A percentile compares a stretch with the other conserved stretches of the same genome.
phyloP scores from a whole-genome alignment of 352 stramenopile genomes.

The Plasmopara viticola region DNA sequence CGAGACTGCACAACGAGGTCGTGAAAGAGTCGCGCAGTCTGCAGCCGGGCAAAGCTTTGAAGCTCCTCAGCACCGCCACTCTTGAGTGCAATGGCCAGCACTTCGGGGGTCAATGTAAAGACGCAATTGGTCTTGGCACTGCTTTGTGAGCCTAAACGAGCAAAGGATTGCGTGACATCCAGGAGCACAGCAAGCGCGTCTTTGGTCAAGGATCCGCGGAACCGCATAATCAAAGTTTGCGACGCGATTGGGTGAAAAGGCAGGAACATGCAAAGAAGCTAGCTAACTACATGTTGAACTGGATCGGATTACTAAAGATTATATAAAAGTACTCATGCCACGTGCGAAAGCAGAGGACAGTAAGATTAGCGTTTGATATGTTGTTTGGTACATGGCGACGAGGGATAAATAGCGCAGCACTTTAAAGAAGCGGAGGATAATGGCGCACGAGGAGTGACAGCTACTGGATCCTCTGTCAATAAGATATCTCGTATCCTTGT shows the following conservation, averaged over 20 bases:
- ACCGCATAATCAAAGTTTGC: slow-evolving; percentile 43
- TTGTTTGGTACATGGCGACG: slow-evolving; percentile 8
- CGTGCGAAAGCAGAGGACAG: slow-evolving; percentile 9
- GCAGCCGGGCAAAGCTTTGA: slow-evolving; percentile 68
- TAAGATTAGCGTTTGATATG: slow-evolving; percentile 8
- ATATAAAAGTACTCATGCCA: too few species aligned
- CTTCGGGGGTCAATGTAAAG: slow-evolving; percentile 63
- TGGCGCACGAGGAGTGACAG: too few species aligned
- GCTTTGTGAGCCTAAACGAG: slow-evolving; percentile 47
- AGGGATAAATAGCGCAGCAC: too few species aligned
- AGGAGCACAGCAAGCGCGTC: slow-evolving; percentile 72
- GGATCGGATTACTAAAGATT: too few species aligned
- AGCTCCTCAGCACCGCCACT: slow-evolving; percentile 51
- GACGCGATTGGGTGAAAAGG: slow-evolving; percentile 18
- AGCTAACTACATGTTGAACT: too few species aligned
- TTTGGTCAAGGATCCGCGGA: slow-evolving; percentile 69
- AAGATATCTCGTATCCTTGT: too few species aligned
- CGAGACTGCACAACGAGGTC: slow-evolving; percentile 68
- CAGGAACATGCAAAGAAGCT: too few species aligned
- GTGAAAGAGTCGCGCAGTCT: slow-evolving; percentile 59
- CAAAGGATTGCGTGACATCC: slow-evolving; percentile 68
- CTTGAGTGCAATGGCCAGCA: slow-evolving; percentile 59
- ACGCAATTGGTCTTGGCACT: slow-evolving; percentile 60
- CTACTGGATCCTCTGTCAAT: too few species aligned
- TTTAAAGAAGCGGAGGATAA: too few species aligned